Conservation (phyloP, 805 yeast species). For the Kuraishia cidri region DNA sequence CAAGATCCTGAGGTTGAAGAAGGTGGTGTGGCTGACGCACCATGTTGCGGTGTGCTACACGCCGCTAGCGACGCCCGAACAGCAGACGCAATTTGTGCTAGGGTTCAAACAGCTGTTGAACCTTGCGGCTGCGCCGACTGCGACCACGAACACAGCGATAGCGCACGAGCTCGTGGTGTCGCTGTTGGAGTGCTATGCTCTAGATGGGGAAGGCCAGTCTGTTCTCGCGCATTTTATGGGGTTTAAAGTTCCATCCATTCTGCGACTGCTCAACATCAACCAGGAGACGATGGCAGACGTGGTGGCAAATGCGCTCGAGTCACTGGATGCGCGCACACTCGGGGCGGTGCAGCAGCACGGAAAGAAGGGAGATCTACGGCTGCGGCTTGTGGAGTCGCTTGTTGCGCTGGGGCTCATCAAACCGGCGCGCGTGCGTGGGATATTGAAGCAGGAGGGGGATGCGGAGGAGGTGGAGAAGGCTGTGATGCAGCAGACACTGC, state of each 20-base stretch:
- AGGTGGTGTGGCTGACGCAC: slow-evolving; percentile 21
- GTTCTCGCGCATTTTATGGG: slow-evolving; percentile 10
- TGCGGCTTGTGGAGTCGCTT: not conserved
- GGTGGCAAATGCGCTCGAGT: slow-evolving; percentile 11
- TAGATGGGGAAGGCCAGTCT: slow-evolving; percentile 7
- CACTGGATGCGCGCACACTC: not conserved
- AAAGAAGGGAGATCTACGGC: not conserved
- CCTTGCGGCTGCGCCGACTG: slow-evolving; percentile 16
- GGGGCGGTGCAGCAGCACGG: not conserved
- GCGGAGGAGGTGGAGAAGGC: not conserved
- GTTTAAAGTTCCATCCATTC: slow-evolving; percentile 16
- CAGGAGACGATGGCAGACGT: slow-evolving; percentile 16
- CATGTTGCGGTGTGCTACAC: slow-evolving; percentile 15
- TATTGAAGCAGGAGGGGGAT: not conserved
- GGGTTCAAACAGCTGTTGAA: slow-evolving; percentile 18
- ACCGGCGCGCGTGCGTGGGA: not conserved
- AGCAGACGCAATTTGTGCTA: slow-evolving; percentile 13
- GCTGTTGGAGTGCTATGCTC: slow-evolving; percentile 14
- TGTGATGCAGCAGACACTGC: not conserved
- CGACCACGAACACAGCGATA: slow-evolving; percentile 18
- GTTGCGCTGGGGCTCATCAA: slow-evolving; percentile 1
- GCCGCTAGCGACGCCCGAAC: slow-evolving; percentile 6
- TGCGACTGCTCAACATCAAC: slow-evolving; percentile 15
- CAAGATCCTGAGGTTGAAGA: slow-evolving; percentile 12
- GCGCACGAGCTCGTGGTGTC: slow-evolving; percentile 16